Evolutionary conservation across 768 basidiomycete species (phyloP).

Genomic region (Xerocomus potaroensis): DNA sequence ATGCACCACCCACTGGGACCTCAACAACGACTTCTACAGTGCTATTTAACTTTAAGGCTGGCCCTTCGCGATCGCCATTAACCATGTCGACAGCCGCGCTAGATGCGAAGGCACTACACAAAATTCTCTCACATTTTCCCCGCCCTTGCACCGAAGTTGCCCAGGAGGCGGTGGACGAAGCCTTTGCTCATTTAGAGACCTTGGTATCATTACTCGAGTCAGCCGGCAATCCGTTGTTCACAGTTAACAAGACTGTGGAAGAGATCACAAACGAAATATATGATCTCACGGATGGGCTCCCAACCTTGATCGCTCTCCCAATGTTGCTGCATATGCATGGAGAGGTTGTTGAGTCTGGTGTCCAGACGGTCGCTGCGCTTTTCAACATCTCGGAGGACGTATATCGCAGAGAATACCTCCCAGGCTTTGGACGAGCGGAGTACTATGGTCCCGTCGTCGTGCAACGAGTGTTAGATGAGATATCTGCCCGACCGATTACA

Average conservation of each 20-base stretch:
- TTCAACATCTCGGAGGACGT: slow-evolving; percentile 56
- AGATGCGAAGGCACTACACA: slow-evolving; percentile 61
- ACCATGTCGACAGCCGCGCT: slow-evolving; percentile 41
- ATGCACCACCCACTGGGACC: slow-evolving; percentile 36
- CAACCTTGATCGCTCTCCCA: slow-evolving; percentile 71
- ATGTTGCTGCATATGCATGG: slow-evolving; percentile 49
- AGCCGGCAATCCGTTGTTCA: slow-evolving; percentile 32
- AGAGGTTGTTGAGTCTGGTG: neutral
- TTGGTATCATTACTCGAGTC: slow-evolving; percentile 56
- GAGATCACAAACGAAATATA: slow-evolving; percentile 42
- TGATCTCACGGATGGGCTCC: slow-evolving; percentile 56
- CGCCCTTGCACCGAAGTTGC: slow-evolving; percentile 61
- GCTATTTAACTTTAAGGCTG: slow-evolving; percentile 64
- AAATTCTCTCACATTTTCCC: slow-evolving; percentile 57
- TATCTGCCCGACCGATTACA: slow-evolving; percentile 32
- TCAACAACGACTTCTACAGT: slow-evolving; percentile 54
- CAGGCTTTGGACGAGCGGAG: slow-evolving; percentile 76
- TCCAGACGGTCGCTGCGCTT: slow-evolving; percentile 44
- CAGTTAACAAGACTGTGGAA: slow-evolving; percentile 17
- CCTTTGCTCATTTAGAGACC: slow-evolving; percentile 59
- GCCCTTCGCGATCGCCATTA: slow-evolving; percentile 57
- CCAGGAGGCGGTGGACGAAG: slow-evolving; percentile 79
- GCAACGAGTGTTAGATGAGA: slow-evolving; percentile 49
- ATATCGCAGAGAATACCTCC: slow-evolving; percentile 64
- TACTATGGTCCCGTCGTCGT: slow-evolving; percentile 62